Evolutionary conservation across 495 filamentous ascomycete species (phyloP), one percentile per base, ranked within the genome.

Genomic region (Alectoria sarmentosa): DNA sequence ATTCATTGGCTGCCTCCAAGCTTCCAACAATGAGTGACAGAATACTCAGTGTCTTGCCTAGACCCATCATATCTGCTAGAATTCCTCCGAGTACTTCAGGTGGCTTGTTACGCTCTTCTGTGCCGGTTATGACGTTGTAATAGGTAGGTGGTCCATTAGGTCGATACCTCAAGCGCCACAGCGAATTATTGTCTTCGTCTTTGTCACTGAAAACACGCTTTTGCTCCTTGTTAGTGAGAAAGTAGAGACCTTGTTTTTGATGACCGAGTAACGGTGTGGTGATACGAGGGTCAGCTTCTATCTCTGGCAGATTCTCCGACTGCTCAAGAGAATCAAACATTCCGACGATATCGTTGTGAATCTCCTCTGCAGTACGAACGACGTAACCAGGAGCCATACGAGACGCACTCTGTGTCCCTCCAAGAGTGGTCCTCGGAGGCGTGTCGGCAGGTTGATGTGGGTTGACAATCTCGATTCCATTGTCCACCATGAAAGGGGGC

Each of bases 21-120:
- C 90, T 87, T 23, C 78, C 80, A 4, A 85, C 76, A 21, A 93
- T 74, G 30, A 98, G 79, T 4, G 91, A 88, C 9, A 98, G 78
- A 37, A 96, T 88, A 71, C 89, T 96, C 56, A 98, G 76, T 0
- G 94, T 97, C 73, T 98, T 98, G 9, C 94, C 94, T 21, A 98
- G 77, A 44, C 94, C 94, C 94, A 98, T 98, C 88, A 96, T 91
- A 72, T 98, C 94, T 10, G 94, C 94, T 28, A 98, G 78, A 38
- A 98, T 88, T n/a, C 94, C 94, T 13, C 94, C 94, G 1, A 87
- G 77, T 0, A 84, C 81, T 64, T 91, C 84, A 0, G 83, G 77
- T 1, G 94, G 93, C 67, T 84, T 83, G n/a, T 82, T 66, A 21
- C 77, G 75, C 63, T 84, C 74, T 34, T 86, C 77, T 13, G 86